These are phyloP conservation scores for Heritiera littoralis DNA, from an alignment of 345 rosid species.

Conservation along the genomic window DNA sequence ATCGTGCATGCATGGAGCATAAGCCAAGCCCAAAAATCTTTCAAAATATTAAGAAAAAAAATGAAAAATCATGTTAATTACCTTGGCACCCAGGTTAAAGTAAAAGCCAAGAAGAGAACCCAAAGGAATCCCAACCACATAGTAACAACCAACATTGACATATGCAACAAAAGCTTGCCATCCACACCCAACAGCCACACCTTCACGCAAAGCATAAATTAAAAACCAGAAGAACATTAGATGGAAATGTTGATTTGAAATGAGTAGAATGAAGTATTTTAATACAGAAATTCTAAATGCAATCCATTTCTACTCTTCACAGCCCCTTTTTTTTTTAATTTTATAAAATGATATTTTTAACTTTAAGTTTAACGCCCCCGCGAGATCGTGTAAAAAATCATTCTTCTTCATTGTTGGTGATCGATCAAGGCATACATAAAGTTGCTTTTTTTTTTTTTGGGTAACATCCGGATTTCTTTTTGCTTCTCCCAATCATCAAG, in stretches of 20 bases:
- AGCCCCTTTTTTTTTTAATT: no score
- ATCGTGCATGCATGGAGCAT: not conserved
- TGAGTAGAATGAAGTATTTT: not conserved
- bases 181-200: constrained; percentile 88
- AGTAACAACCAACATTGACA: constrained; percentile 70
- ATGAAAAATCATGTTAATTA: constrained; percentile 2
- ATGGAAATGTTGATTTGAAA: not conserved
- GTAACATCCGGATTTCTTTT: no score
- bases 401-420: no score
- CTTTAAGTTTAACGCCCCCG: no score
- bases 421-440: no score
- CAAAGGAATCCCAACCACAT: constrained; percentile 62
- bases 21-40: not conserved
- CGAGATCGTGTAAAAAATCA: no score
- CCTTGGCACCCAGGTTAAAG: constrained; percentile 69
- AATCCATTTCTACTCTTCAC: no score
- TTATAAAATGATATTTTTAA: no score
- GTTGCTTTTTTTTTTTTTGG: no score
- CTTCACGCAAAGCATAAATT: constrained; percentile 24
- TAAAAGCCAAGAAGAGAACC: constrained; percentile 67
- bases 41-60: not conserved
- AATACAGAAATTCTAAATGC: no score
- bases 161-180: constrained; percentile 83
- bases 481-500: no score
- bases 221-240: not conserved